Conservation (phyloP, 768 basidiomycete genomes). For the Butyriboletus loyo region DNA sequence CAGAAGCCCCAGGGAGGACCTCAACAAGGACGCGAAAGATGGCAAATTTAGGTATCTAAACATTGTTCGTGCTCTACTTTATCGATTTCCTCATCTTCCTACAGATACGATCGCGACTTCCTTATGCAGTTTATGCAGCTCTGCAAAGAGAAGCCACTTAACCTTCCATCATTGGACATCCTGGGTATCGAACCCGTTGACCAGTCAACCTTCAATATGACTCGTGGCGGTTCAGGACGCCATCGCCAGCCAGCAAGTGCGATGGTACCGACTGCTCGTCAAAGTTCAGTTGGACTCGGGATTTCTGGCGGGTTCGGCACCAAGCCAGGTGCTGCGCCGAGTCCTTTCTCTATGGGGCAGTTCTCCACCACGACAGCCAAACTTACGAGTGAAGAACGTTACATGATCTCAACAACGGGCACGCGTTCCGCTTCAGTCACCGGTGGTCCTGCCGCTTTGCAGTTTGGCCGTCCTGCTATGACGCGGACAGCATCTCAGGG, state of each 20-base stretch:
- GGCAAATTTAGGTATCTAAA: slow-evolving; percentile 79
- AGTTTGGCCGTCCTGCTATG: slow-evolving; percentile 62
- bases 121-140: slow-evolving; percentile 93
- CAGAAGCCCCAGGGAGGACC: slow-evolving; percentile 76
- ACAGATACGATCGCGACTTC: slow-evolving; percentile 95
- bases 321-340: slow-evolving; percentile 31
- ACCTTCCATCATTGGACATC: slow-evolving; percentile 83
- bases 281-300: slow-evolving; percentile 50
- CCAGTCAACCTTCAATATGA: slow-evolving; percentile 46
- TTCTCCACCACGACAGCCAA: slow-evolving; percentile 55
- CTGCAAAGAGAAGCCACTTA: slow-evolving; percentile 94
- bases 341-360: slow-evolving; percentile 62
- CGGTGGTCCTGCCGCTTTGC: slow-evolving; percentile 43
- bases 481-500: slow-evolving; percentile 66
- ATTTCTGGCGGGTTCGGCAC: slow-evolving; percentile 25
- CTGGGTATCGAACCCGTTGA: slow-evolving; percentile 85
- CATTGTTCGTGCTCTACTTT: background rate
- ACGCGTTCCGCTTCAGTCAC: slow-evolving; percentile 57
- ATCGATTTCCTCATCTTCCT: slow-evolving; percentile 7
- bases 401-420: slow-evolving; percentile 41
- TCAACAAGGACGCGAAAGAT: slow-evolving; percentile 79
- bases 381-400: slow-evolving; percentile 71
- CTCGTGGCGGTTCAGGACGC: slow-evolving; percentile 64
- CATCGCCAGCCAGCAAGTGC: slow-evolving; percentile 47
- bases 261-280: slow-evolving; percentile 44